Percentiles rank a stretch among this genome's conserved stretches.
Evolutionary conservation across 2,329 filamentous ascomycete genomes (phyloP).

Genomic region (Aureobasidium mangrovei): DNA sequence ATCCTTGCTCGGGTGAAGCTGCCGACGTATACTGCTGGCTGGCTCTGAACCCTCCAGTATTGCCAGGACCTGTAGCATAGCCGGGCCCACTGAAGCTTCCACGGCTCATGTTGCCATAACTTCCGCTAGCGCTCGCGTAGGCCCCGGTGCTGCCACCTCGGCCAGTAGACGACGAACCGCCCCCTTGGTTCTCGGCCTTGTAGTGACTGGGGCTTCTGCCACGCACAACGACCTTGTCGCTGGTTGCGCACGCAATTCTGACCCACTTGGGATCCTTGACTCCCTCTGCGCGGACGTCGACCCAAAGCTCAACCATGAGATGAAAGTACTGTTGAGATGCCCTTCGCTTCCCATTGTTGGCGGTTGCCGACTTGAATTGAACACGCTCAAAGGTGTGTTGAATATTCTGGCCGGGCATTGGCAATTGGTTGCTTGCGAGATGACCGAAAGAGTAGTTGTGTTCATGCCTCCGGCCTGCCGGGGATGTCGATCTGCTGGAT

Average conservation of each 20-base stretch:
- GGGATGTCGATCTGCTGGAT: conserved; percentile 15
- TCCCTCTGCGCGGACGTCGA: conserved; percentile 48
- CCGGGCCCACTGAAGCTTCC: conserved; percentile 16
- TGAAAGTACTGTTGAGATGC: conserved; percentile 91
- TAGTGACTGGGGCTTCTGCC: conserved; percentile 68
- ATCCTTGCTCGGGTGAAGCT: conserved; percentile 17
- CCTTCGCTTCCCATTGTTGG: conserved; percentile 84
- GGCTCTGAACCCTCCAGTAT: conserved; percentile 22
- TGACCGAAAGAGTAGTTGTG: conserved; percentile 7
- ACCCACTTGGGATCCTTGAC: conserved; percentile 49
- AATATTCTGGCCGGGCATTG: conserved; percentile 25
- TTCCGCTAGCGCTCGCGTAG: conserved; percentile 26
- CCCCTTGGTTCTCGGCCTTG: conserved; percentile 42
- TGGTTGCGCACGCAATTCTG: conserved; percentile 63
- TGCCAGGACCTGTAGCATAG: conserved; percentile 17
- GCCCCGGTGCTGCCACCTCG: conserved; percentile 51
- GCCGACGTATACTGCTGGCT: conserved; percentile 21
- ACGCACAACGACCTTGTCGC: conserved; percentile 77
- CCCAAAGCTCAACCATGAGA: conserved; percentile 76
- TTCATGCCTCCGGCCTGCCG: conserved; percentile 6
- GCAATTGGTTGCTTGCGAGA: conserved; percentile 14
- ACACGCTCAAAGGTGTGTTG: conserved; percentile 75
- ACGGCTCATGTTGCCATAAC: conserved; percentile 23
- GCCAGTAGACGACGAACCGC: conserved; percentile 48
- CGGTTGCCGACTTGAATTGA: conserved; percentile 88